Conservation (phyloP, 768 basidiomycete genomes). For the Auricularia auricula-judae region DNA sequence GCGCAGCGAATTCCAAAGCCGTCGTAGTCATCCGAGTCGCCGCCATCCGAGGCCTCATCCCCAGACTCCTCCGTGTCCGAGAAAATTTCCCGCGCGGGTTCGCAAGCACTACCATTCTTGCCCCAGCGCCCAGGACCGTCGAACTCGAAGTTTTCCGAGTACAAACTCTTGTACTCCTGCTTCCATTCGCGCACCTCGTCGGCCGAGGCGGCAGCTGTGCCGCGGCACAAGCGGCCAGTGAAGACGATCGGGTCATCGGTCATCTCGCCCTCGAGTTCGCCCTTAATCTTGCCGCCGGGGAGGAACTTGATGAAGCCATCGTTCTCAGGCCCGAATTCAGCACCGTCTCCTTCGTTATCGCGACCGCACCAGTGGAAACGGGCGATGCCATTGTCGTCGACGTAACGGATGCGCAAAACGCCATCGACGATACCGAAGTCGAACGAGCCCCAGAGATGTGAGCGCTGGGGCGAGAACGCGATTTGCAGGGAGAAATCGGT, state of each 20-base stretch:
- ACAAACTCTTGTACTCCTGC: neutral
- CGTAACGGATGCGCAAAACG: neutral
- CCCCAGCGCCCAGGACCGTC: neutral
- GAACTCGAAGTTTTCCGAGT: neutral
- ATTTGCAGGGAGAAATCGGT: neutral
- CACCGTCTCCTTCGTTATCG: neutral
- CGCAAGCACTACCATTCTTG: too few species aligned
- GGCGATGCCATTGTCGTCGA: neutral
- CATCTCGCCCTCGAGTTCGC: neutral
- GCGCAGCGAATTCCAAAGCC: too few species aligned
- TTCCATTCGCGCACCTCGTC: neutral
- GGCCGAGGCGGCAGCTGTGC: neutral
- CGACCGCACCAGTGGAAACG: neutral
- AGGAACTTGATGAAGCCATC: neutral
- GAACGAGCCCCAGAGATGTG: neutral
- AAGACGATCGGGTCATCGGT: neutral
- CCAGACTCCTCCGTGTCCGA: too few species aligned
- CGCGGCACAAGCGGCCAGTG: neutral
- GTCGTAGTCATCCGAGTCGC: too few species aligned
- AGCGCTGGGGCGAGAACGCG: neutral
- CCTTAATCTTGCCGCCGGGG: neutral
- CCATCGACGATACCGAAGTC: neutral
- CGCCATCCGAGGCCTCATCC: too few species aligned
- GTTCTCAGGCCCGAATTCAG: neutral
- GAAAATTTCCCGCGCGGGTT: too few species aligned